Evolutionary conservation across 805 yeast genomes (phyloP).

Genomic region (Kuraishia ogatae): DNA sequence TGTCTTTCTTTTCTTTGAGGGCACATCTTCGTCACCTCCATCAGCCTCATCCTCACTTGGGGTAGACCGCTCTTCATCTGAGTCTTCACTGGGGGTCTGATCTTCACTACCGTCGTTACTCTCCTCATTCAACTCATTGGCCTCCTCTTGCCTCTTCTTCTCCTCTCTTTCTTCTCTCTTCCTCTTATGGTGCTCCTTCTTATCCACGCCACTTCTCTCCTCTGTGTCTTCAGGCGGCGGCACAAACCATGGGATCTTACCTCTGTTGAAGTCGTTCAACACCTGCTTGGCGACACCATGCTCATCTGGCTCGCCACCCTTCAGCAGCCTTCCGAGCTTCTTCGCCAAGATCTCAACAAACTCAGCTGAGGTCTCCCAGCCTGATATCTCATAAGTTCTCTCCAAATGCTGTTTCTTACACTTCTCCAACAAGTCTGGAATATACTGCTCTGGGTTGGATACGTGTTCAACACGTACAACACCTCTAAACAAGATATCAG

Average conservation of each 20-base stretch:
- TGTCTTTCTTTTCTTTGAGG: not conserved
- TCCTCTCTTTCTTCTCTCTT: constrained; percentile 42
- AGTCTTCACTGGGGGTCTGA: not conserved
- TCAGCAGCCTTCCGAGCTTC: constrained; percentile 84
- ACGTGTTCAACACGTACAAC: constrained; percentile 99
- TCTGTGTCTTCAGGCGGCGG: constrained; percentile 79
- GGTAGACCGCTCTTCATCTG: not conserved
- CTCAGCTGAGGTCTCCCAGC: constrained; percentile 75
- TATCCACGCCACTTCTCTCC: constrained; percentile 47
- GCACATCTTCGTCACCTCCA: not conserved
- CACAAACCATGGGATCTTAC: constrained; percentile 96
- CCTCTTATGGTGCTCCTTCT: constrained; percentile 43
- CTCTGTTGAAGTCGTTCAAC: constrained; percentile 91
- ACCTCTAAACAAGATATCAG: constrained; percentile 91
- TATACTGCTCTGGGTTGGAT: constrained; percentile 89
- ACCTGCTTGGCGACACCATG: constrained; percentile 85
- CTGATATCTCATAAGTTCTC: constrained; percentile 89
- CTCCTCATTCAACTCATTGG: not conserved
- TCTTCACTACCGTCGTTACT: not conserved
- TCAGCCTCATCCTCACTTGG: not conserved
- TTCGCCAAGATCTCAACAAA: constrained; percentile 87
- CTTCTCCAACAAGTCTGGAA: constrained; percentile 75
- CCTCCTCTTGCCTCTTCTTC: not conserved
- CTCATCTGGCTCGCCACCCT: constrained; percentile 98
- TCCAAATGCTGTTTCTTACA: constrained; percentile 88